These are phyloP conservation scores for Tarenaya hassleriana DNA, from an alignment of 345 rosid genomes.

Conservation along the genomic window DNA sequence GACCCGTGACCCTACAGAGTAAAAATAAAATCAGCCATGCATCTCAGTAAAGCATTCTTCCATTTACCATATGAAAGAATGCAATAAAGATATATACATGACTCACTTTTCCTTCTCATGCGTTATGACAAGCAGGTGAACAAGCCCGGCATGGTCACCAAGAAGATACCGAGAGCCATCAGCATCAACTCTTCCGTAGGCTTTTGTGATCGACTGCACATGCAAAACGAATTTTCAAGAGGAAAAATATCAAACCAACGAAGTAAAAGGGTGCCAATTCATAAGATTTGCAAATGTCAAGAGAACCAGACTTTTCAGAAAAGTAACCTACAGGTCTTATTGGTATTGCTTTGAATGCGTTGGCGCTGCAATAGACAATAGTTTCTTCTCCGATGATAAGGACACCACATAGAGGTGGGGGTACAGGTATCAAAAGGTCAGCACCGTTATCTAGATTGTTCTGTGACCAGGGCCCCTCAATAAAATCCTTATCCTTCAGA, in stretches of 20 bases:
- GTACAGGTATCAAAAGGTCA: slow-evolving; percentile 85
- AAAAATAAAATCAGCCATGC: slow-evolving; percentile 19
- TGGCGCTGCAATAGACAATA: slow-evolving; percentile 86
- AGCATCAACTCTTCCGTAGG: slow-evolving; percentile 92
- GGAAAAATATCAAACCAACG: slow-evolving; percentile 19
- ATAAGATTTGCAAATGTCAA: slow-evolving; percentile 10
- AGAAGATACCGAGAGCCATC: slow-evolving; percentile 94
- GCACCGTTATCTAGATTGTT: slow-evolving; percentile 96
- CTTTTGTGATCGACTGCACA: slow-evolving; percentile 71
- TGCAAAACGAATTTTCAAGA: slow-evolving; percentile 14
- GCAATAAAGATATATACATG: not conserved
- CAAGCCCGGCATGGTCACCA: slow-evolving; percentile 87
- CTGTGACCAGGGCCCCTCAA: slow-evolving; percentile 95
- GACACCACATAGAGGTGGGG: slow-evolving; percentile 96
- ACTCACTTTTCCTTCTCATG: slow-evolving; percentile 92
- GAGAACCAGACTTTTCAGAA: not conserved
- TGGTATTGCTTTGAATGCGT: slow-evolving; percentile 74
- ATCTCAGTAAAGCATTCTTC: not conserved
- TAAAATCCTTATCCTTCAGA: slow-evolving; percentile 89
- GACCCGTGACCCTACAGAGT: slow-evolving; percentile 76
- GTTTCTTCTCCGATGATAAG: slow-evolving; percentile 95
- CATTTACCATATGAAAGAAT: not conserved
- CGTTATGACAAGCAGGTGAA: slow-evolving; percentile 82
- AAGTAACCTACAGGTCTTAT: slow-evolving; percentile 62
- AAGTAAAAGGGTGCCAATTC: slow-evolving; percentile 6